Conservation (phyloP, 225 moss, liverwort and hornwort species). For the Sphagnum tenellum region DNA sequence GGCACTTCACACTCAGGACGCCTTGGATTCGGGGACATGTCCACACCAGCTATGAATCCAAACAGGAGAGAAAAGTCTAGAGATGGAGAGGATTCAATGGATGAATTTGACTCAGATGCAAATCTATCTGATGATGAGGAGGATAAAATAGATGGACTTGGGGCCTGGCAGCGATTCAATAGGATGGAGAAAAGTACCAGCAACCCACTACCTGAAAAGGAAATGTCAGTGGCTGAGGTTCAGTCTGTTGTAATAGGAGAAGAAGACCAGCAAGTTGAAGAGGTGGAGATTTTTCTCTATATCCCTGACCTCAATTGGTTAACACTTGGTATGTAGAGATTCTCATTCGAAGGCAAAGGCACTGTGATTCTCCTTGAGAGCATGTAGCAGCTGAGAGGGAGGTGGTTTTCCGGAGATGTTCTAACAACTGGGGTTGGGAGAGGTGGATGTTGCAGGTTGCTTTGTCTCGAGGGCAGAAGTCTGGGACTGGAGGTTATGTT, state of each 20-base stretch:
- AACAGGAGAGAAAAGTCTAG: constrained; percentile 10
- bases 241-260: not conserved
- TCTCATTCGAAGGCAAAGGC: too few species aligned
- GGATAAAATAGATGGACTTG: constrained; percentile 18
- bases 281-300: constrained; percentile 7
- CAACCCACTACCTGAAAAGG: constrained; percentile 16
- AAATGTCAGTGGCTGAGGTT: not conserved
- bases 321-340: too few species aligned
- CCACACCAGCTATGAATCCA: constrained; percentile 18
- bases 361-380: too few species aligned
- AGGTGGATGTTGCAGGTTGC: constrained; percentile 11
- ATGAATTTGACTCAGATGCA: constrained; percentile 36
- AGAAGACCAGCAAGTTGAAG: constrained; percentile 3
- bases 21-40: constrained; percentile 60
- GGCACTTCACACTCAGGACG: constrained; percentile 51
- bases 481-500: not conserved
- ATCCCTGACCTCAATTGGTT: too few species aligned
- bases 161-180: constrained; percentile 6
- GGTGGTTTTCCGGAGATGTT: too few species aligned
- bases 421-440: too few species aligned
- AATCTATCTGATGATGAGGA: constrained; percentile 47
- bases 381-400: too few species aligned
- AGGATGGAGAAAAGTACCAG: constrained; percentile 20
- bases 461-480: constrained; percentile 9
- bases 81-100: constrained; percentile 10